Evolutionary conservation across 345 rosid species (phyloP).

Genomic region (Eucalyptus shirleyi): DNA sequence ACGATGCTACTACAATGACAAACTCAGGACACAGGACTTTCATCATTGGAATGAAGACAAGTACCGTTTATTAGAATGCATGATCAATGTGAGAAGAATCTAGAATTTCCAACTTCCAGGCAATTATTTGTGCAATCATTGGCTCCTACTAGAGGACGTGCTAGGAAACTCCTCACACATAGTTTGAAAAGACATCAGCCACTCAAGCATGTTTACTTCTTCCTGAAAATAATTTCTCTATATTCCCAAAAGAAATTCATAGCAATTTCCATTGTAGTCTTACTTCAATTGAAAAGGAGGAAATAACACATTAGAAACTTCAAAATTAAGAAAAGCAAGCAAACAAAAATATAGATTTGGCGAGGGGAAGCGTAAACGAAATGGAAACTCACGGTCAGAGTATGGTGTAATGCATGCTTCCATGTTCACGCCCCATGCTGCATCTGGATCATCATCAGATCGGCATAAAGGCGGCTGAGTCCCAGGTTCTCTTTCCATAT

Average conservation of each 20-base stretch:
- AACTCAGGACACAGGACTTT: neutral
- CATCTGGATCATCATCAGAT: slow-evolving; percentile 90
- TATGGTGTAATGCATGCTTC: slow-evolving; percentile 91
- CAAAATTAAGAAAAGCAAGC: neutral
- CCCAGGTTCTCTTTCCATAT: slow-evolving; percentile 65
- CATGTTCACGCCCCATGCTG: slow-evolving; percentile 71
- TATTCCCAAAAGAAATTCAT: neutral
- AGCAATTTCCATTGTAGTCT: neutral
- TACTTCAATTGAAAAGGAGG: neutral
- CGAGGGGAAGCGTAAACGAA: neutral
- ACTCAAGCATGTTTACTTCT: neutral
- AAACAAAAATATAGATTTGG: neutral
- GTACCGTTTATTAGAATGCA: neutral
- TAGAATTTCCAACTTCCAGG: neutral
- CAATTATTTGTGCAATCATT: neutral
- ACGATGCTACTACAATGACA: neutral
- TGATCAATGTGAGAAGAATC: neutral
- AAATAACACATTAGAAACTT: neutral
- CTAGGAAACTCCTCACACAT: neutral
- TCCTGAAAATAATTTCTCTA: neutral
- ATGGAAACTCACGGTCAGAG: slow-evolving; percentile 62
- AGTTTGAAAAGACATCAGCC: neutral
- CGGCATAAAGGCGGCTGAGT: slow-evolving; percentile 88
- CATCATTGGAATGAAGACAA: neutral
- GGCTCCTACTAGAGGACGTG: neutral